Conservation (phyloP, 768 basidiomycete genomes). For the Phlebiopsis gigantea region DNA sequence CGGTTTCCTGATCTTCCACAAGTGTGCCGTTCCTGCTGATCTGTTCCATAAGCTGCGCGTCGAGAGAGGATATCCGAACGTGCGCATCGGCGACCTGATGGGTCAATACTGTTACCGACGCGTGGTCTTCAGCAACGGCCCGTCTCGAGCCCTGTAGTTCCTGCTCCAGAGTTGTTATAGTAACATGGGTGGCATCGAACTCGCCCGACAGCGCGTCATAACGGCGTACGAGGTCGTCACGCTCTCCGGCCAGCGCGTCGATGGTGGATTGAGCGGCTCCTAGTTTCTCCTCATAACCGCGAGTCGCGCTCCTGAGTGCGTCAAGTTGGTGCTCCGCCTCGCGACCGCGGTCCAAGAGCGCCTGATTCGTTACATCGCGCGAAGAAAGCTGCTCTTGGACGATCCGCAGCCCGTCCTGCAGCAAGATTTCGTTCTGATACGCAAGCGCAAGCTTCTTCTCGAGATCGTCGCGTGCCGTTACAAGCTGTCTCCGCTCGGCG, state of each 20-base stretch:
- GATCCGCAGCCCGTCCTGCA: neutral
- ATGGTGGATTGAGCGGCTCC: neutral
- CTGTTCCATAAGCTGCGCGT: neutral
- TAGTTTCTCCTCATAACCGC: neutral
- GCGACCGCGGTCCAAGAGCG: neutral
- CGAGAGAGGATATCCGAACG: neutral
- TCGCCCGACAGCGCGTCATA: neutral
- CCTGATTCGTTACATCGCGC: neutral
- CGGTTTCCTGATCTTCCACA: neutral
- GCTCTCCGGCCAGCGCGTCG: neutral
- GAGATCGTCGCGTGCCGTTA: neutral
- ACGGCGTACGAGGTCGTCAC: neutral
- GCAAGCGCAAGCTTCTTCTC: neutral
- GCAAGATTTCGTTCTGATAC: neutral
- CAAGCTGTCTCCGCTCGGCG: neutral
- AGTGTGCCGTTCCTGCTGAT: neutral
- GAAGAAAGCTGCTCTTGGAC: neutral
- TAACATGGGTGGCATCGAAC: neutral
- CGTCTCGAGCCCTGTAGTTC: neutral
- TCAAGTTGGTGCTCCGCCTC: neutral
- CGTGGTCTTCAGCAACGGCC: neutral
- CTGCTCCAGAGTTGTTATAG: conserved; percentile 6
- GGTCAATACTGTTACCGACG: neutral
- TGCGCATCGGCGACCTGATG: neutral
- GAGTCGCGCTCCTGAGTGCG: neutral